Evolutionary conservation across 140 eudicot species (phyloP).

Genomic region (Senecio squalidus): DNA sequence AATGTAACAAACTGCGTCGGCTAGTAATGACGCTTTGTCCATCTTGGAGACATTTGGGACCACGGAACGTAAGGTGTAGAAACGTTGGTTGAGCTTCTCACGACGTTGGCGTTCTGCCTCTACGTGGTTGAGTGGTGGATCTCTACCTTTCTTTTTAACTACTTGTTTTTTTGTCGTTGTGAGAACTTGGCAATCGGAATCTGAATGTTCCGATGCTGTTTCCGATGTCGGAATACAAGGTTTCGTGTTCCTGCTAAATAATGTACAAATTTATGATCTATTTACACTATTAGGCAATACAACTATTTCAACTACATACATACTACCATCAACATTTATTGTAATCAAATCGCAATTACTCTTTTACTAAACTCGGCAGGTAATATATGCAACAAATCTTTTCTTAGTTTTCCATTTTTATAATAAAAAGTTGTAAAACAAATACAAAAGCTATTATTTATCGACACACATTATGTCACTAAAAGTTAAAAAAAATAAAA

Average conservation of each 20-base stretch:
- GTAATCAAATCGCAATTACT: no score
- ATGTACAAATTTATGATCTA: no score
- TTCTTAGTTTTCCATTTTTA: no score
- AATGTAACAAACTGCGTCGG: conserved; percentile 71
- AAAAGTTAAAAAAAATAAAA: no score
- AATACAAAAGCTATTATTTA: no score
- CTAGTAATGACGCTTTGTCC: conserved; percentile 76
- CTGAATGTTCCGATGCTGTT: conserved; percentile 33
- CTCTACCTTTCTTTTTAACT: conserved; percentile 30
- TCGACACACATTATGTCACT: no score
- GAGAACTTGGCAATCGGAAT: conserved; percentile 36
- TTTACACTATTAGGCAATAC: no score
- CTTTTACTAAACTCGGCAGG: no score
- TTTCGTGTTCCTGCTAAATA: background rate
- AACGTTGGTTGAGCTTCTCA: conserved; percentile 77
- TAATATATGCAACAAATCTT: no score
- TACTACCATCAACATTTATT: no score
- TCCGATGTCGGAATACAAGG: background rate
- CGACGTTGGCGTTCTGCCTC: conserved; percentile 85
- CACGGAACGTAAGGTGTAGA: conserved; percentile 69
- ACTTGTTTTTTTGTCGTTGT: conserved; percentile 12
- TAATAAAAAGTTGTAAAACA: no score
- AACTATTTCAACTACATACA: no score
- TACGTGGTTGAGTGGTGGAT: conserved; percentile 48
- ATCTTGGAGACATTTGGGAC: conserved; percentile 69